phyloP scores from a whole-genome alignment of 257 asterid species.

The Parsonsia alboflavescens region DNA sequence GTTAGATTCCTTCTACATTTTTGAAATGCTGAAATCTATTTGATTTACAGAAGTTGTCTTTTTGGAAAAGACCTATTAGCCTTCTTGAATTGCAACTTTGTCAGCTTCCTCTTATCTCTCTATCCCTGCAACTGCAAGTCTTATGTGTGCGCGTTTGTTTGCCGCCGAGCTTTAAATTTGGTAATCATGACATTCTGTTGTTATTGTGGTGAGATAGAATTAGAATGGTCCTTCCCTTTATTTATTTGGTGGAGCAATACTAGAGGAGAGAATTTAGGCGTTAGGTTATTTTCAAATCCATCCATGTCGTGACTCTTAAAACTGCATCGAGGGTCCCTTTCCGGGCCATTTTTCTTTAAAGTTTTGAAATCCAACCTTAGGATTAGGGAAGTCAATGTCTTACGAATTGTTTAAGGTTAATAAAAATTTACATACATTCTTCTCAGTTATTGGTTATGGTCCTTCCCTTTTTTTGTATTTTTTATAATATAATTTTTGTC shows the following conservation, averaged over 20 bases:
- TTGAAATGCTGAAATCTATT: neutral
- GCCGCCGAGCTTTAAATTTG: neutral
- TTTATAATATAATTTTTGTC: too few relatives aligned
- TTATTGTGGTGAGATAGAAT: neutral
- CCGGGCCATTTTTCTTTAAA: too few relatives aligned
- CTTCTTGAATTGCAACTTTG: neutral
- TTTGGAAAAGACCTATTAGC: neutral
- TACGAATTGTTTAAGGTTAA: neutral
- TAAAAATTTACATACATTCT: too few relatives aligned
- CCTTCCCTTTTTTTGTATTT: too few relatives aligned
- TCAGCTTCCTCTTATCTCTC: neutral
- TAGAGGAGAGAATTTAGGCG: neutral
- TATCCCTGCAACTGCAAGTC: neutral
- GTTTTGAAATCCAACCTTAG: neutral
- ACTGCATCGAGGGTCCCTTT: too few relatives aligned
- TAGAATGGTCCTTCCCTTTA: neutral
- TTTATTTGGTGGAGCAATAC: neutral
- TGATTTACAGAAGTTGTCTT: too few relatives aligned
- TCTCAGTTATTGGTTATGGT: too few relatives aligned
- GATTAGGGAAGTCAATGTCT: neutral
- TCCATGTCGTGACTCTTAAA: too few relatives aligned
- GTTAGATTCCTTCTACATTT: neutral
- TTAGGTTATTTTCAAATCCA: neutral
- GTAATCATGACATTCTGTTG: neutral
- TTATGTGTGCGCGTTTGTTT: neutral